These are phyloP conservation scores for Nakazawaea siamensis DNA, from an alignment of 805 yeast genomes.

Conservation along the genomic window DNA sequence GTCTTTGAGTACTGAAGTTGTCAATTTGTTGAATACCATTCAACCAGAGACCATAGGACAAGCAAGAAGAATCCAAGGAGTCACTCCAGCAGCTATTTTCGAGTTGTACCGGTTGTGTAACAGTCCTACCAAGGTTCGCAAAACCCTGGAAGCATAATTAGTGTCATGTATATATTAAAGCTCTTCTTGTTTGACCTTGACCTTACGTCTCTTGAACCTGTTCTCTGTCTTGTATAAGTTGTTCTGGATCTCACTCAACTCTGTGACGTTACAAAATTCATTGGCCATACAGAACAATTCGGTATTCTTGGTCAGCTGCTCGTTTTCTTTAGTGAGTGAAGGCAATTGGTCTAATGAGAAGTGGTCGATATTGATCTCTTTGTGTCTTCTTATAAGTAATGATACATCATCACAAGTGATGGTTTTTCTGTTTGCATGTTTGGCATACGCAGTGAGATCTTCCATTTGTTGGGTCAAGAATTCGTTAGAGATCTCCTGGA, in stretches of 20 bases:
- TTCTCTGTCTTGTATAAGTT: slow-evolving; percentile 15
- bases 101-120: slow-evolving; percentile 57
- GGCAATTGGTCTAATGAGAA: slow-evolving; percentile 6
- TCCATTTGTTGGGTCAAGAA: slow-evolving; percentile 26
- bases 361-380: slow-evolving; percentile 6
- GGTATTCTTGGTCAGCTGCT: neutral
- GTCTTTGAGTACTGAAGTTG: slow-evolving; percentile 72
- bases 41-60: slow-evolving; percentile 92
- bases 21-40: slow-evolving; percentile 56
- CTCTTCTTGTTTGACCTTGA: neutral
- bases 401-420: slow-evolving; percentile 26
- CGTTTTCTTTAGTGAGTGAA: neutral
- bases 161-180: neutral
- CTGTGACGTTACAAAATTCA: slow-evolving; percentile 17
- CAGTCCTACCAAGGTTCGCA: neutral
- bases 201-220: neutral
- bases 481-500: slow-evolving; percentile 25
- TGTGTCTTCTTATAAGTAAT: slow-evolving; percentile 23
- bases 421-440: slow-evolving; percentile 20
- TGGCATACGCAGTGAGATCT: slow-evolving; percentile 27
- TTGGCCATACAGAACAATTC: slow-evolving; percentile 12
- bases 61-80: slow-evolving; percentile 89
- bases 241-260: slow-evolving; percentile 19
- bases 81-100: slow-evolving; percentile 87
- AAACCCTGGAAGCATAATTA: neutral